Evolutionary conservation across 106 monocot species (phyloP).

Genomic region (Platanthera guangdongensis): DNA sequence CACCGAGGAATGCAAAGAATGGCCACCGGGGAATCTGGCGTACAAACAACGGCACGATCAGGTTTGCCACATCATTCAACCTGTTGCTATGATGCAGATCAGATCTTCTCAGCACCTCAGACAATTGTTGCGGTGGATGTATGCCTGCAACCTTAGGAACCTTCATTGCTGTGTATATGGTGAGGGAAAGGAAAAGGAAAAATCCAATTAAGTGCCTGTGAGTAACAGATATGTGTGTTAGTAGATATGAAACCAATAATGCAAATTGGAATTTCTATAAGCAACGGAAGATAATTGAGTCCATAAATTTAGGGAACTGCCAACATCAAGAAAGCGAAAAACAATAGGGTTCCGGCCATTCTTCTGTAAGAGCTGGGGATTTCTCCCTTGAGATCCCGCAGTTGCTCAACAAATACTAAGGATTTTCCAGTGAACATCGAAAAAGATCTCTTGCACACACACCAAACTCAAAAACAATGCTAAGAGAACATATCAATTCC

Average conservation of each 20-base stretch:
- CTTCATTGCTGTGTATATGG: constrained; percentile 80
- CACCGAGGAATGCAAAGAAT: constrained; percentile 80
- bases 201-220: constrained; percentile 96
- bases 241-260: background rate
- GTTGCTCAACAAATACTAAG: no score
- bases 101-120: constrained; percentile 46
- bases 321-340: no score
- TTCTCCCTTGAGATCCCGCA: no score
- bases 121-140: constrained; percentile 50
- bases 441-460: no score
- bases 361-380: no score
- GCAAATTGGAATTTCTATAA: no score
- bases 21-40: constrained; percentile 83
- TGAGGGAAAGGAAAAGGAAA: constrained; percentile 86
- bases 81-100: constrained; percentile 45
- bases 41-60: constrained; percentile 39
- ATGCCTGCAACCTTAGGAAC: constrained; percentile 75
- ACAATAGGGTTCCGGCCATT: no score
- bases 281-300: no score
- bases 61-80: constrained; percentile 54
- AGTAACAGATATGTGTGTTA: background rate
- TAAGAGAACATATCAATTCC: no score
- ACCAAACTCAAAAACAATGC: no score
- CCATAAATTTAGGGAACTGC: no score
- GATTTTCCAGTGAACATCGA: no score